These are phyloP conservation scores for Bisporella sp. DNA, from an alignment of 2,329 filamentous ascomycete species.

Conservation along the genomic window DNA sequence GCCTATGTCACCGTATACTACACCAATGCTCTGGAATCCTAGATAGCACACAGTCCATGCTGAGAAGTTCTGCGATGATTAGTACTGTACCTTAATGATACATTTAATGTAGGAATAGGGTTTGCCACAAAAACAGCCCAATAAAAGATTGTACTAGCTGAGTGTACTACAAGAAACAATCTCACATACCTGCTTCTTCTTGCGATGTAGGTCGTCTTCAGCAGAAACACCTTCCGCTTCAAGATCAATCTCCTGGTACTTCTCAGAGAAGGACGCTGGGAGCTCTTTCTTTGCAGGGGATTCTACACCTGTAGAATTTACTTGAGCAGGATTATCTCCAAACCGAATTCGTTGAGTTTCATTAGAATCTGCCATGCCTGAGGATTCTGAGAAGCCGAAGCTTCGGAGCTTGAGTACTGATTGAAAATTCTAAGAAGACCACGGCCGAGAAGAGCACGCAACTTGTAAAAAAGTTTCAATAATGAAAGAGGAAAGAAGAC, in stretches of 20 bases:
- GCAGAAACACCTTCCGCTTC: constrained; percentile 6
- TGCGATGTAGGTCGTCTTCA: constrained; percentile 13
- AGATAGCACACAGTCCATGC: constrained; percentile 32
- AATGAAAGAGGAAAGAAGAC: too few relatives aligned
- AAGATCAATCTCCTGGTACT: not conserved
- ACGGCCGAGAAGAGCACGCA: too few relatives aligned
- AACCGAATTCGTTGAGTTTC: not conserved
- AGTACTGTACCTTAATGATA: not conserved
- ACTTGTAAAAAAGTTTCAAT: too few relatives aligned
- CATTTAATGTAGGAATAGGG: not conserved
- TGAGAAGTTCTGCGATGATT: not conserved
- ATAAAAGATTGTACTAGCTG: not conserved
- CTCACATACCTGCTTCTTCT: constrained; percentile 14
- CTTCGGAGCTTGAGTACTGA: too few relatives aligned
- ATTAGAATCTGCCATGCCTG: too few relatives aligned
- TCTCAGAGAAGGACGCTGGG: too few relatives aligned
- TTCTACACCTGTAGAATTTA: not conserved
- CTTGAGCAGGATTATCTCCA: not conserved
- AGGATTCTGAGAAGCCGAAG: too few relatives aligned
- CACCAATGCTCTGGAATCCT: constrained; percentile 56
- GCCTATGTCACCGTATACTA: constrained; percentile 64
- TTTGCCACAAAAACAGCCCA: not conserved
- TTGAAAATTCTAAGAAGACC: too few relatives aligned
- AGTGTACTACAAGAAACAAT: not conserved
- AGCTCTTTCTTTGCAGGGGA: not conserved